These are phyloP conservation scores for Tremella fuciformis DNA, from an alignment of 768 basidiomycete species.

Conservation along the genomic window DNA sequence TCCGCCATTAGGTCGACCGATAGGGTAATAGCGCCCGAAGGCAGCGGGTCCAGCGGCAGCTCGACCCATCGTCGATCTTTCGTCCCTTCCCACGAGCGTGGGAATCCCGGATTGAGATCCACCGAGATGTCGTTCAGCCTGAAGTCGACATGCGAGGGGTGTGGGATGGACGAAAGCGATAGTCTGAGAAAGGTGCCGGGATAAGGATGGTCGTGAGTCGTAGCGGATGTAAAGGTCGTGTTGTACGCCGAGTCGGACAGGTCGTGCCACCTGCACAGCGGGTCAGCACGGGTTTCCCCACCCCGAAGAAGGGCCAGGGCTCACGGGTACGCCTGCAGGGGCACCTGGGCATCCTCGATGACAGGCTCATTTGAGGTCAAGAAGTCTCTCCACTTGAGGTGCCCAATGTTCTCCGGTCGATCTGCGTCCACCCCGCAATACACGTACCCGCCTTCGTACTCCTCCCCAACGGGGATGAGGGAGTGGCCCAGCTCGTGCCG, in stretches of 20 bases:
- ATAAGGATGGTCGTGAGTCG: constrained; percentile 18
- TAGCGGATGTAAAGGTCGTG: constrained; percentile 30
- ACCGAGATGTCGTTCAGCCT: constrained; percentile 22
- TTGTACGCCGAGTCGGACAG: constrained; percentile 25
- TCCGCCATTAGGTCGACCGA: constrained; percentile 28
- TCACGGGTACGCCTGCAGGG: constrained; percentile 48
- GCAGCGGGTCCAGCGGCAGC: constrained; percentile 12
- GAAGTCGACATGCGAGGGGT: constrained; percentile 32
- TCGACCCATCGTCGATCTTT: constrained; percentile 47
- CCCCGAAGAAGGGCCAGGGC: constrained; percentile 9
- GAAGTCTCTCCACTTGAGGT: constrained; percentile 39
- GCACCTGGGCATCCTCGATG: constrained; percentile 43
- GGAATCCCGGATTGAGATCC: constrained; percentile 25
- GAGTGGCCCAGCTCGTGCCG: constrained; percentile 49
- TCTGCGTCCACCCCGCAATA: constrained; percentile 47
- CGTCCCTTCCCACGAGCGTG: constrained; percentile 28
- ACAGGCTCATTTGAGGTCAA: constrained; percentile 26
- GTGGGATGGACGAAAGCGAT: constrained; percentile 46
- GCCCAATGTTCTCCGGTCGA: constrained; percentile 17
- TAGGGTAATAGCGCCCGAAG: constrained; percentile 12
- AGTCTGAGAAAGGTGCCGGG: constrained; percentile 39
- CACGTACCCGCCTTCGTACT: constrained; percentile 49
- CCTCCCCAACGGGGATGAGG: constrained; percentile 48
- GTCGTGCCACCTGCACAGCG: constrained; percentile 38
- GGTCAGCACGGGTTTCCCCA: background rate